phyloP scores from a whole-genome alignment of 2,329 filamentous ascomycete genomes.

The Paracamarosporium sp. region DNA sequence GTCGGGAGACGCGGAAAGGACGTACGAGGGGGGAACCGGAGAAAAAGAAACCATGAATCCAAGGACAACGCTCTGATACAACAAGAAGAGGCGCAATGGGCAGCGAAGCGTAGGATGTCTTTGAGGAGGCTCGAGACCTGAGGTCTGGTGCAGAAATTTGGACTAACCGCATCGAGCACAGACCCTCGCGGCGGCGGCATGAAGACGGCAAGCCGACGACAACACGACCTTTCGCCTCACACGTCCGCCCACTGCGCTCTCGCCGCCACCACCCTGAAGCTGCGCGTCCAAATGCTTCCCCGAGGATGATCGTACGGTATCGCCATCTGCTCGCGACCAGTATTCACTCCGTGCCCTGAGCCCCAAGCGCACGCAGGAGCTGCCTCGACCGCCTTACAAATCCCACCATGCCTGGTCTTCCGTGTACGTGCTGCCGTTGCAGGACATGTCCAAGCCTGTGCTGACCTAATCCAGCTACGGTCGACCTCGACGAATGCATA shows the following conservation, averaged over 20 bases:
- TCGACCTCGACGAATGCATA: slow-evolving; percentile 99
- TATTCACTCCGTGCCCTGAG: slow-evolving; percentile 45
- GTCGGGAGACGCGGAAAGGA: background rate
- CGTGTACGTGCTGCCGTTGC: slow-evolving; percentile 48
- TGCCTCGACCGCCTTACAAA: slow-evolving; percentile 21
- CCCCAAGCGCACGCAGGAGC: slow-evolving; percentile 35
- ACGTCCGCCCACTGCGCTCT: slow-evolving; percentile 18
- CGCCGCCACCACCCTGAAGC: slow-evolving; percentile 24
- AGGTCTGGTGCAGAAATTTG: slow-evolving; percentile 12
- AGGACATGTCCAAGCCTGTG: background rate
- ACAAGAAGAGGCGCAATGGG: slow-evolving; percentile 2
- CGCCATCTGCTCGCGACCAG: slow-evolving; percentile 45
- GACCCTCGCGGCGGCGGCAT: slow-evolving; percentile 1
- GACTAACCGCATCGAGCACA: slow-evolving; percentile 7
- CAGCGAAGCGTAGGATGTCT: slow-evolving; percentile 14
- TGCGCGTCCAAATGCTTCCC: slow-evolving; percentile 35
- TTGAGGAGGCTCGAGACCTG: slow-evolving; percentile 8
- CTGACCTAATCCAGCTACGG: slow-evolving; percentile 69
- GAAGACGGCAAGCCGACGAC: background rate
- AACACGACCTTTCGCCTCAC: slow-evolving; percentile 10
- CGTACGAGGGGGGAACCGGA: background rate
- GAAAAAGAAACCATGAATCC: background rate
- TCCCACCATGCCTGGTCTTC: slow-evolving; percentile 57
- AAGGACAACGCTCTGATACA: background rate
- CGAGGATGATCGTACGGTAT: slow-evolving; percentile 50